A percentile compares a stretch with the other conserved stretches of the same genome.
phyloP scores from a whole-genome alignment of 192 early-diverging fungal species.

The Phlyctochytrium planicorne region DNA sequence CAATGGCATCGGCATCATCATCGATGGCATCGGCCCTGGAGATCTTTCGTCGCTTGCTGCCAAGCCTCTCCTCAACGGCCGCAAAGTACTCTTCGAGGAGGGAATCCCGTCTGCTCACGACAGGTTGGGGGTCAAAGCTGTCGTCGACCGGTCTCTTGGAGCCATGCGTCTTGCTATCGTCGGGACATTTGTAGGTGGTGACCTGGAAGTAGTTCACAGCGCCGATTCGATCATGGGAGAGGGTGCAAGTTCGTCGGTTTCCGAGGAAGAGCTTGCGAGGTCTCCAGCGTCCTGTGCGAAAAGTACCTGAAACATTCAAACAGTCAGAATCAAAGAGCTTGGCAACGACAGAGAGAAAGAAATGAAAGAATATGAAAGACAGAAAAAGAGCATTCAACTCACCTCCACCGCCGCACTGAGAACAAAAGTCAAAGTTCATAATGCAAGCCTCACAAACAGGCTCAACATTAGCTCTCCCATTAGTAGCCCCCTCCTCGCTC shows the following conservation, averaged over 20 bases:
- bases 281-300: constrained; percentile 37
- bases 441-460: neutral
- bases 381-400: no score
- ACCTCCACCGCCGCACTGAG: constrained; percentile 47
- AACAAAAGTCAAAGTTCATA: constrained; percentile 19
- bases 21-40: no score
- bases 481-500: no score
- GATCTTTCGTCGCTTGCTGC: no score
- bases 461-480: neutral
- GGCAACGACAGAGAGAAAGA: no score
- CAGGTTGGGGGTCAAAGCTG: neutral
- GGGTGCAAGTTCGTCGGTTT: constrained; percentile 25
- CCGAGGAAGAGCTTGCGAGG: constrained; percentile 30
- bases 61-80: no score
- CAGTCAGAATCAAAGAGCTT: no score
- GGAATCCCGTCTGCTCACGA: neutral
- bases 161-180: neutral
- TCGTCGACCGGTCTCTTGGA: neutral
- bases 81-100: no score
- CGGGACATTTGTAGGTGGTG: neutral
- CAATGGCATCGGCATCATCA: neutral
- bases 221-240: constrained; percentile 22
- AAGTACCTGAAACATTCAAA: no score
- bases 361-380: no score
- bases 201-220: neutral